Evolutionary conservation across 2,329 filamentous ascomycete genomes (phyloP), one percentile per base, ranked within the genome.

Genomic region (Fusarium sp.): DNA sequence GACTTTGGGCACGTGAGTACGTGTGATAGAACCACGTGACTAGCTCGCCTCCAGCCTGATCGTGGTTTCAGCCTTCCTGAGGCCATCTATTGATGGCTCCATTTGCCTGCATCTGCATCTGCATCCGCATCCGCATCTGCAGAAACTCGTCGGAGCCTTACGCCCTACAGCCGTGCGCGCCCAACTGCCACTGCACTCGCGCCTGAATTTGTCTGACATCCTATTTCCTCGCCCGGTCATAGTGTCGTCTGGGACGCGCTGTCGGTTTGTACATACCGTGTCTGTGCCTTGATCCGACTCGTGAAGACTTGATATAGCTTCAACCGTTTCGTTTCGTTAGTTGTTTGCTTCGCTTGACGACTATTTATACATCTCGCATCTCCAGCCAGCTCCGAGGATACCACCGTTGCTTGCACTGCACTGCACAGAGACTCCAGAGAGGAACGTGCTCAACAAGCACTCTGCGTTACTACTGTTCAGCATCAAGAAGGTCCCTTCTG

Each of bases 61-160:
- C 50, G 15, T 34, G 43, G 55, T 52, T 63, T 70, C 71, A 75
- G 73, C 73, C 73, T 75, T 72, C 63, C 38, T 64, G 62, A 69
- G 67, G 63, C 64, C 64, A 62, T 63, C 66, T 58, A 71, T 68
- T 59, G 59, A 60, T 29, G 68, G 63, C 59, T 63, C 59, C 66
- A 70, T 73, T 71, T 63, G 66, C 70, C 62, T 74, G 71, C 72
- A 63, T 57, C 62, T 73, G 71, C 72, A 63, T 56, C 61, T 56
- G 60, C 59, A 55, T 46, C 52, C 45, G 52, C 52, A 15, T 46
- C 52, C 53, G 63, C 63, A 60, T 66, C 54, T 74, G 72, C 59
- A 70, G 68, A 62, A 73, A 34, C 27, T 72, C 62, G 55, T 72
- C 63, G 65, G 67, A 71, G 74, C 74, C 74, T 74, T 75, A 76